Evolutionary conservation across 257 asterid species (phyloP).

Genomic region (Coffea canephora): DNA sequence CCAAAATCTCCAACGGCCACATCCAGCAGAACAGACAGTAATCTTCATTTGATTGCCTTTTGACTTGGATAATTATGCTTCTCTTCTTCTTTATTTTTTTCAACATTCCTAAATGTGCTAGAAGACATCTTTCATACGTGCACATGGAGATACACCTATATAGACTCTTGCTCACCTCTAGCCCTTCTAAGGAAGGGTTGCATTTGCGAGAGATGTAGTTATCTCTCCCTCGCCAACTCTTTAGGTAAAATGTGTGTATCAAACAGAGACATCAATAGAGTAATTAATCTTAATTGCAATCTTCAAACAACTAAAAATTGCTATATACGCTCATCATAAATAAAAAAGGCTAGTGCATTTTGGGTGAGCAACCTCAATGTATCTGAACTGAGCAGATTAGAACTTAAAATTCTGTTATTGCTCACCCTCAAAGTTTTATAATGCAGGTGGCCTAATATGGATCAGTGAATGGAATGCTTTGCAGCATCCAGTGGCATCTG

Average conservation of each 20-base stretch:
- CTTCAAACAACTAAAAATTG: neutral
- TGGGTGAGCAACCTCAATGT: neutral
- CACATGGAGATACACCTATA: neutral
- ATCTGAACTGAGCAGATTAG: neutral
- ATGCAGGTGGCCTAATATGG: constrained; percentile 83
- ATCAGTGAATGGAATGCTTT: constrained; percentile 80
- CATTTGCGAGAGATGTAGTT: neutral
- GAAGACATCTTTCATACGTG: neutral
- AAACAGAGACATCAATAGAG: neutral
- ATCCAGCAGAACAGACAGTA: constrained; percentile 67
- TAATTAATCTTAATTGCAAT: neutral
- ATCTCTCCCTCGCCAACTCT: neutral
- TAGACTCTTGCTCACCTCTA: neutral
- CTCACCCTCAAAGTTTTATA: constrained; percentile 22
- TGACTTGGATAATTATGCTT: constrained; percentile 3
- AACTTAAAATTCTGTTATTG: neutral
- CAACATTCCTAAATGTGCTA: neutral
- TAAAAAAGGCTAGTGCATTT: neutral
- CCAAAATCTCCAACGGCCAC: constrained; percentile 86
- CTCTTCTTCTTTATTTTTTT: neutral
- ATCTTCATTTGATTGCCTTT: constrained; percentile 15
- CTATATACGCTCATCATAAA: neutral
- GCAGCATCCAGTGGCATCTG: constrained; percentile 86
- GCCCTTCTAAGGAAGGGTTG: neutral
- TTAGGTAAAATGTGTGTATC: neutral